phyloP scores from a whole-genome alignment of 2,329 filamentous ascomycete species.

The Drechslera avenae region DNA sequence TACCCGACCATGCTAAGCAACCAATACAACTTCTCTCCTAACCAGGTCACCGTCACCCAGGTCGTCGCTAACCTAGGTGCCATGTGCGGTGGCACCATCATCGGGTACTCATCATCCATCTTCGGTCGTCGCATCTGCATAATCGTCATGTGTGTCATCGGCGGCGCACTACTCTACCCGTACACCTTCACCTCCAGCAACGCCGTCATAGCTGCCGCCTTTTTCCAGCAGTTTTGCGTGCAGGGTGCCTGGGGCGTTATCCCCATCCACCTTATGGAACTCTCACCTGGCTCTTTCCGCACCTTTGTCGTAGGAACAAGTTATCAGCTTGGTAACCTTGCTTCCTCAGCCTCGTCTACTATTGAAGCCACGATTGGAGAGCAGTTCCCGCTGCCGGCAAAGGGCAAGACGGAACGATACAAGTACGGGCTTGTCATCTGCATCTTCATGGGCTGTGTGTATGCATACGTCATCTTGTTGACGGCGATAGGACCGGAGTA shows the following conservation, averaged over 20 bases:
- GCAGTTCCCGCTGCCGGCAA: conserved; percentile 70
- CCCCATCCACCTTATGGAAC: conserved; percentile 75
- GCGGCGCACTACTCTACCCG: conserved; percentile 80
- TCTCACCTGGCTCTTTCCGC: conserved; percentile 72
- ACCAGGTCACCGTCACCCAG: conserved; percentile 56
- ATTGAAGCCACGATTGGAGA: conserved; percentile 79
- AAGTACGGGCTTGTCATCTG: conserved; percentile 82
- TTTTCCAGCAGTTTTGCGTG: conserved; percentile 69
- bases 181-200: conserved; percentile 72
- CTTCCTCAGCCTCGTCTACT: conserved; percentile 70
- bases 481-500: conserved; percentile 66
- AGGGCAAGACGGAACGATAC: conserved; percentile 43
- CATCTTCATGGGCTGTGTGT: conserved; percentile 90
- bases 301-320: conserved; percentile 76
- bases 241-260: conserved; percentile 54
- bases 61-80: conserved; percentile 58
- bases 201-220: conserved; percentile 75
- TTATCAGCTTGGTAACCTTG: conserved; percentile 80
- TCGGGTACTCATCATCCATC: conserved; percentile 54
- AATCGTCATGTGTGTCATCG: conserved; percentile 60
- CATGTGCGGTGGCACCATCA: conserved; percentile 53
- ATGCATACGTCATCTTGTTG: conserved; percentile 64
- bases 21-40: conserved; percentile 59
- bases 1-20: conserved; percentile 66
- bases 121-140: conserved; percentile 56